Base-by-base conservation (phyloP, 306 rosid species). In the Cucurbita ficifolia region DNA sequence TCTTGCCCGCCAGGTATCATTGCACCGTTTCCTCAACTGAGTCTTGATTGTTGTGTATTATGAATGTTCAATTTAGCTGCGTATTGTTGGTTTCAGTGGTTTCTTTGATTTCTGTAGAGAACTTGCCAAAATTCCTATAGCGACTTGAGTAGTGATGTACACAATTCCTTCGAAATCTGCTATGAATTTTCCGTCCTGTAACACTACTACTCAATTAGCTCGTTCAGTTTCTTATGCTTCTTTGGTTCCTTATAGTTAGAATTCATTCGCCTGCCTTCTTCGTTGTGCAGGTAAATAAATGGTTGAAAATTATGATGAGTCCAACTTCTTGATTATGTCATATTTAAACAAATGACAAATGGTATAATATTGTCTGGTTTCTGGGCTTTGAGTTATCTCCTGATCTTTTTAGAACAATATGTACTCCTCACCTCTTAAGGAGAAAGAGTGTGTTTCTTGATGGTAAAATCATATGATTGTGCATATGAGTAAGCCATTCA, bases 201-300 rank as follows among this genome's bases (percentile, higher is more conserved):
- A 74, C 84, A 77, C 92, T 94, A 75, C 70, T 94, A 75, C 75
- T 94, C 77, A 90, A 94, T 85, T 90, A 92, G 21, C 60, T 94
- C 78, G 62, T 87, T 85, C 98, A 94, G 62, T 73, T 87, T 80
- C n/a, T 85, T 13, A 76, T 71, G 86, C 95, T 94, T 73, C 98
- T 90, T 68, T 94, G 97, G 96, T 94, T 77, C 83, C 97, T 94
- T 81, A 86, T 91, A 64, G 29, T 86, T 45, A 89, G 83, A 78
- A 85, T 90, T 77, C 83, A 86, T 36, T 76, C 88, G 70, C 98
- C 98, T 59, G 92, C 88, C 86, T 83, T 94, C 72, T 94, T 90
- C 75, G 56, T 94, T 22, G 96, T 84, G 54, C 97, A 94, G 97
- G 98, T 94, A 77, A 74, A 85, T 35, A 29, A 36, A 59, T 59